Evolutionary conservation across 225 moss, liverwort and hornwort genomes (phyloP).

Genomic region (Bryoerythrophyllum caledonicum): DNA sequence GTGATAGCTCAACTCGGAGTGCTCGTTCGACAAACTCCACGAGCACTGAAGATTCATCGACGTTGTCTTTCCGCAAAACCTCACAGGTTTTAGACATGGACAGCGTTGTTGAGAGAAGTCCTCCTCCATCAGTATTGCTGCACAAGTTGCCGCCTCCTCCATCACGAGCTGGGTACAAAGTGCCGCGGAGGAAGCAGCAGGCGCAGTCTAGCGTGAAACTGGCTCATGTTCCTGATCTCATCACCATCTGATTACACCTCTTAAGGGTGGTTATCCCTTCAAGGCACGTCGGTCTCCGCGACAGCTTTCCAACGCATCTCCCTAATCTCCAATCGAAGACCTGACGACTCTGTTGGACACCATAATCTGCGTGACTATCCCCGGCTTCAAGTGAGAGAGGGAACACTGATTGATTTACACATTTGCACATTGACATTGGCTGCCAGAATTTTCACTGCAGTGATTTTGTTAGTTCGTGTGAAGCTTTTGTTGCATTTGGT

Average conservation of each 20-base stretch:
- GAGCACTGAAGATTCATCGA: slow-evolving; percentile 18
- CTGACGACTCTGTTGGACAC: no score
- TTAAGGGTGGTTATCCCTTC: no score
- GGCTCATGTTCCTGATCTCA: slow-evolving; percentile 24
- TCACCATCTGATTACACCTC: slow-evolving; percentile 29
- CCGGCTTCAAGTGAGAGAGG: no score
- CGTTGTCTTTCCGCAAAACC: slow-evolving; percentile 20
- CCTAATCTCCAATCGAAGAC: no score
- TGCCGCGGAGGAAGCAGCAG: background rate
- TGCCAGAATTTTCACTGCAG: no score
- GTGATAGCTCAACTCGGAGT: slow-evolving; percentile 18
- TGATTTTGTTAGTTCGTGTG: no score
- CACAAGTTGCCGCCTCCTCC: slow-evolving; percentile 41
- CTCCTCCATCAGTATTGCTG: background rate
- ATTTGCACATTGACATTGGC: no score
- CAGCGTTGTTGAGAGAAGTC: background rate
- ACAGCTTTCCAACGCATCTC: no score
- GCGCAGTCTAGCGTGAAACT: background rate
- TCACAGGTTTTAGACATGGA: slow-evolving; percentile 32
- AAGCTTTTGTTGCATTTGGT: no score
- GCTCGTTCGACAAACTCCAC: slow-evolving; percentile 14
- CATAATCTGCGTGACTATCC: no score
- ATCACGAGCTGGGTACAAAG: slow-evolving; percentile 31
- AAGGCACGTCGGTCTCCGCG: no score
- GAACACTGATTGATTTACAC: no score